Evolutionary conservation across 768 basidiomycete species (phyloP).

Genomic region (Vishniacozyma victoriae): DNA sequence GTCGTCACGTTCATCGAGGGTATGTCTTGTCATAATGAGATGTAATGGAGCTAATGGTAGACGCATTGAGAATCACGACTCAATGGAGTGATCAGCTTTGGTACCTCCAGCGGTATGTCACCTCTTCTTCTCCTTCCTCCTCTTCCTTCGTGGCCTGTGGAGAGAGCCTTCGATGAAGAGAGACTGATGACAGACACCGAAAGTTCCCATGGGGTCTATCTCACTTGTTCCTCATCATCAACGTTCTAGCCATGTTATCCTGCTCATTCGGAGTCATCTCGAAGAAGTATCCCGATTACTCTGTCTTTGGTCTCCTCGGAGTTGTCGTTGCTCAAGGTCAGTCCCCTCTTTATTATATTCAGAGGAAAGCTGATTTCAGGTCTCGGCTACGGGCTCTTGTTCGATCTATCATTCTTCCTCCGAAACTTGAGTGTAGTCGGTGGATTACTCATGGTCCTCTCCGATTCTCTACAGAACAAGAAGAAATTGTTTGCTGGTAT

Average conservation of each 20-base stretch:
- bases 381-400: constrained; percentile 97
- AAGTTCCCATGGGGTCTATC: constrained; percentile 93
- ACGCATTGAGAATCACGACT: constrained; percentile 83
- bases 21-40: constrained; percentile 8
- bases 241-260: constrained; percentile 83
- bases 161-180: no score
- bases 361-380: constrained; percentile 41
- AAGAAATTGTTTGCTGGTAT: constrained; percentile 86
- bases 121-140: neutral
- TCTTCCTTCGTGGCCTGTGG: neutral
- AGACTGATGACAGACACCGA: constrained; percentile 74
- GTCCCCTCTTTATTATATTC: neutral
- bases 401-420: constrained; percentile 99
- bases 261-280: constrained; percentile 80
- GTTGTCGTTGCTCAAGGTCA: constrained; percentile 83
- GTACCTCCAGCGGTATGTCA: constrained; percentile 86
- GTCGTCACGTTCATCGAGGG: constrained; percentile 93
- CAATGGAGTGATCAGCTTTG: constrained; percentile 98
- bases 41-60: constrained; percentile 41
- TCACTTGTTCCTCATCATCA: constrained; percentile 83
- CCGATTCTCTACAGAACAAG: constrained; percentile 82
- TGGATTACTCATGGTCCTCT: constrained; percentile 98
- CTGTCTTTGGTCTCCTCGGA: constrained; percentile 78
- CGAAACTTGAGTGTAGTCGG: constrained; percentile 97
- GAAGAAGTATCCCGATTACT: constrained; percentile 79